Evolutionary conservation across 2,329 filamentous ascomycete species (phyloP), one percentile per base, ranked within the genome.

Genomic region (Beauveria sp.): DNA sequence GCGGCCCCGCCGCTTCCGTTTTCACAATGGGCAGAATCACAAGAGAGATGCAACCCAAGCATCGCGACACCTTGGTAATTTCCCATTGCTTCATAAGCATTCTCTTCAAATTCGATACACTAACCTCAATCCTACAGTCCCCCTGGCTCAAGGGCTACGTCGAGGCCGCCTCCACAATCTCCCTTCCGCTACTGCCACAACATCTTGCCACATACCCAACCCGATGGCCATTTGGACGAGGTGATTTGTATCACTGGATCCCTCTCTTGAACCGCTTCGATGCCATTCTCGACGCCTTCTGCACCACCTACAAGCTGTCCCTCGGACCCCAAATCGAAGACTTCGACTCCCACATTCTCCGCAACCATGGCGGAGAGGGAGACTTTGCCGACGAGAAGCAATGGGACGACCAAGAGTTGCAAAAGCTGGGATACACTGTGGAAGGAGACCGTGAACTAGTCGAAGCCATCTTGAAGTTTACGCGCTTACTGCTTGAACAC

Each of bases 181-280:
- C 91, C 53, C 78, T 97, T 69, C 86, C 88, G 69, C 84, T 90
- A 71, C 82, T 99, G 66, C 90, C 91, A 67, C 78, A 84, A 68
- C 84, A 89, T 66, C 88, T 99, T 66, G 81, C 82, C 68, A 84
- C 83, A 61, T 97, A 97, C 72, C 92, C 93, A 62, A 87, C 87
- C 65, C 82, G 88, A 82, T 99, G 94, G 94, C 92, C 92, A 2
- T 96, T 97, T 70, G 93, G 93, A 44, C 86, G 93, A 72, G 96
- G 94, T 63, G 94, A 99, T 73, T 80, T 97, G 34, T 97, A 97
- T 72, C 93, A 99, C 79, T 99, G 96, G 96, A 97, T 99, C 66
- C 88, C 90, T 30, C 83, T 96, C 26, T 78, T 99, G 63, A 96
- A 99, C 74, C 88, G 92, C 62, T 97, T 99, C 74, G 94, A 99